Evolutionary conservation across 177 flowering plant species (phyloP), one percentile per base, ranked within the genome.

Genomic region (Telopea speciosissima): DNA sequence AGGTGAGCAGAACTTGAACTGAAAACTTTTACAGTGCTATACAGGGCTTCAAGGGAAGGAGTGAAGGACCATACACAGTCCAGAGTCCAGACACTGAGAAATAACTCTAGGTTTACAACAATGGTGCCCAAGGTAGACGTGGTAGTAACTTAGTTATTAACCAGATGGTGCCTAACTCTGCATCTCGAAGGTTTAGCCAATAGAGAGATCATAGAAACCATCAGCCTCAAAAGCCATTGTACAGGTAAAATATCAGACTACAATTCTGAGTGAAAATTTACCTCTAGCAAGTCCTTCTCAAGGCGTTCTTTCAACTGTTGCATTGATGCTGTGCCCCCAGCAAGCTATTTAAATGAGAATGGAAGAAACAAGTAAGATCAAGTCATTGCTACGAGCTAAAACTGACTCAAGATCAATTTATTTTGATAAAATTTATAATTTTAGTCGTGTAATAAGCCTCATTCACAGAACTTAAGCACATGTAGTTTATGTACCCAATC

Each of bases 261-360:
- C n/a, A 21, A n/a, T n/a, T 28, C 44, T 49, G 3, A 7, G 54
- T 49, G 45, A 67, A 49, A 21, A 56, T n/a, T 42, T 81, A 94
- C 99, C 92, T 94, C 99, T 58, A 89, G 76, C 85, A 94, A 82
- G 72, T 92, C 99, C 78, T 94, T 94, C 85, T 94, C 99, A 70
- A 94, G 96, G 36, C 99, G 90, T 78, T 94, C 99, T 81, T 94
- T 94, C 75, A 92, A 70, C 77, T 92, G 97, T 70, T 94, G 97
- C 97, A 94, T 94, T 73, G 99, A 90, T 72, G 99, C 87, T 64
- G 99, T 90, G 42, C 99, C 99, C 71, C 99, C 99, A 80, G 99
- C 81, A 83, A 94, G 97, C 99, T 94, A 81, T 66, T 67, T 11
- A 56, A 63, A 58, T 36, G 64, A 67, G 76, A 68, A 67, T 44